A percentile compares a stretch with the other conserved stretches of the same genome.
These are phyloP conservation scores for Mollisia scopiformis DNA, from an alignment of 2,329 filamentous ascomycete species.

Conservation along the genomic window DNA sequence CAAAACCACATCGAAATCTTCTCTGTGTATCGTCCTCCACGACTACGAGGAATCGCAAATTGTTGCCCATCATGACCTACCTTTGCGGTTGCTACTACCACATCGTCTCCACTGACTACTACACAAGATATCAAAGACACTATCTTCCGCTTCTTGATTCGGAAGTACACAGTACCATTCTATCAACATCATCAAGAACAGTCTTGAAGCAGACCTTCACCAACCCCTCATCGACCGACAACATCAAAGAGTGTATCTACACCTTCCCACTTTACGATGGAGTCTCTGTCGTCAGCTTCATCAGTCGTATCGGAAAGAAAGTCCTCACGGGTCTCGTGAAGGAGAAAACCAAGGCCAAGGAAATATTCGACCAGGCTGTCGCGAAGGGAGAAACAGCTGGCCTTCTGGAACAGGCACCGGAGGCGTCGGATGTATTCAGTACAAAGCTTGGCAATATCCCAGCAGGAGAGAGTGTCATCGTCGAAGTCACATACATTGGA, in stretches of 20 bases:
- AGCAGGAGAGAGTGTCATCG: constrained; percentile 54
- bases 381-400: constrained; percentile 63
- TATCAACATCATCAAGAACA: constrained; percentile 53
- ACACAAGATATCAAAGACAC: constrained; percentile 22
- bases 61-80: constrained; percentile 7
- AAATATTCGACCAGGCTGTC: constrained; percentile 62
- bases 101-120: background rate
- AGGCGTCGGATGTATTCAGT: constrained; percentile 67
- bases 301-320: constrained; percentile 62
- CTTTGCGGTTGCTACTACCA: constrained; percentile 27
- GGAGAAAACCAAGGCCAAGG: constrained; percentile 63
- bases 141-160: constrained; percentile 64
- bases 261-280: constrained; percentile 75
- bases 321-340: constrained; percentile 68
- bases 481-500: constrained; percentile 68
- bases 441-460: constrained; percentile 71
- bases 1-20: too few relatives aligned
- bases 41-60: background rate
- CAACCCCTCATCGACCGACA: constrained; percentile 52
- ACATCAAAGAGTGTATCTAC: constrained; percentile 62
- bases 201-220: constrained; percentile 60
- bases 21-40: too few relatives aligned
- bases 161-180: constrained; percentile 62
- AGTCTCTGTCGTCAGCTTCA: constrained; percentile 69
- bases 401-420: constrained; percentile 63